These are phyloP conservation scores for Akanthomyces lecanii DNA, from an alignment of 2,329 filamentous ascomycete genomes.

Conservation along the genomic window DNA sequence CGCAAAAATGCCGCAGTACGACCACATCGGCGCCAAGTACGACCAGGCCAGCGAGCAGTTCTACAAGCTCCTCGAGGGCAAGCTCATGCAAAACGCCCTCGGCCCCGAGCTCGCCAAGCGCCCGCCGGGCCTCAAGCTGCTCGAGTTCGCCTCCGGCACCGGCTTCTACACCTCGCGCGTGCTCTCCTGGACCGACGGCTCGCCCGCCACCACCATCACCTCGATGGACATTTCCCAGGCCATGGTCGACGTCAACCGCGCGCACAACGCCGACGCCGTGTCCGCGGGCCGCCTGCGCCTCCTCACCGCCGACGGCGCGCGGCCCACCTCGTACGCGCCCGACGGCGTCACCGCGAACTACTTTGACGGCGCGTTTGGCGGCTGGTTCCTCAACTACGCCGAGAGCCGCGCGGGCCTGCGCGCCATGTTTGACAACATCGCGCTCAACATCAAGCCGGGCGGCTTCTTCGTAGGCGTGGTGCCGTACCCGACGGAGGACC, in stretches of 20 bases:
- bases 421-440: slow-evolving; percentile 9
- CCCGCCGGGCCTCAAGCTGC: neutral
- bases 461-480: slow-evolving; percentile 13
- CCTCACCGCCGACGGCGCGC: slow-evolving; percentile 4
- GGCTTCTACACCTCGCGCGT: slow-evolving; percentile 13
- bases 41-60: neutral
- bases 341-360: neutral
- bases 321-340: slow-evolving; percentile 3
- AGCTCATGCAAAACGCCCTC: slow-evolving; percentile 4
- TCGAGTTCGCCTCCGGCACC: slow-evolving; percentile 10
- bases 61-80: slow-evolving; percentile 9
- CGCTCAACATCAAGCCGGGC: slow-evolving; percentile 12
- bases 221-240: slow-evolving; percentile 5
- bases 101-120: neutral
- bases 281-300: neutral
- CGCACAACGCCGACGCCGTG: neutral
- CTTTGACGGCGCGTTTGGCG: slow-evolving; percentile 13
- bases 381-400: slow-evolving; percentile 13
- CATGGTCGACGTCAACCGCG: slow-evolving; percentile 5
- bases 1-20: slow-evolving; percentile 10
- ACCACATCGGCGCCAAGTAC: slow-evolving; percentile 1
- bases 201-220: neutral
- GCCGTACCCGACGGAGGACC: slow-evolving; percentile 1
- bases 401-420: slow-evolving; percentile 3
- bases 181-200: neutral